Percentiles rank a stretch among this genome's conserved stretches.
Evolutionary conservation across 768 basidiomycete species (phyloP).

Genomic region (Russula vinacea): DNA sequence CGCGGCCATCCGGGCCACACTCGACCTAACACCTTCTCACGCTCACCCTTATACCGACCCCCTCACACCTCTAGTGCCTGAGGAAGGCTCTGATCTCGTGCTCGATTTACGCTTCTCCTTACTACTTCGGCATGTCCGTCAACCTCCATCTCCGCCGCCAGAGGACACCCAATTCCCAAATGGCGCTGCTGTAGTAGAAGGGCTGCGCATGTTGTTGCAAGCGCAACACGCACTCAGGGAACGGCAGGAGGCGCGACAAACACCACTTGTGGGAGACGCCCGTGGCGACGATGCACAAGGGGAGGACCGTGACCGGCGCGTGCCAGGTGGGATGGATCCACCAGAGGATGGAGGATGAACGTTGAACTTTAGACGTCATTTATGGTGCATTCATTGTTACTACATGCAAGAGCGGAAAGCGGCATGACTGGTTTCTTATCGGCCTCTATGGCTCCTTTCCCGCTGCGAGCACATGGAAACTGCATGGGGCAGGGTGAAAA

Average conservation of each 20-base stretch:
- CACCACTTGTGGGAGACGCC: constrained; percentile 30
- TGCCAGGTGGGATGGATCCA: constrained; percentile 36
- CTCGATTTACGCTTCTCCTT: constrained; percentile 59
- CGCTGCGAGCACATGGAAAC: background rate
- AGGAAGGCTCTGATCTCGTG: constrained; percentile 27
- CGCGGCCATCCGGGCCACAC: constrained; percentile 32
- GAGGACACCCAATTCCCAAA: constrained; percentile 53
- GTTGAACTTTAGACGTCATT: constrained; percentile 8
- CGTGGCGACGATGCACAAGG: constrained; percentile 37
- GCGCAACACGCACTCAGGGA: constrained; percentile 41
- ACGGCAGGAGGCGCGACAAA: constrained; percentile 28
- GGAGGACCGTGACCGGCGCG: constrained; percentile 28
- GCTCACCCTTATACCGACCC: constrained; percentile 34
- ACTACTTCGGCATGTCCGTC: constrained; percentile 55
- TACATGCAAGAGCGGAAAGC: constrained; percentile 8
- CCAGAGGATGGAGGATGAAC: constrained; percentile 19
- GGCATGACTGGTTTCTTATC: constrained; percentile 11
- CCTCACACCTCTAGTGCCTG: constrained; percentile 15
- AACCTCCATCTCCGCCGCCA: constrained; percentile 45
- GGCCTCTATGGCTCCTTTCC: background rate
- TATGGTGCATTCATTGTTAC: constrained; percentile 18
- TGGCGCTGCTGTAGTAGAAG: constrained; percentile 51
- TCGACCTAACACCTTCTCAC: constrained; percentile 39
- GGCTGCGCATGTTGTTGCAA: constrained; percentile 46
- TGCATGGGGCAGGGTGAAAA: background rate